Conservation (phyloP, 768 basidiomycete species). For the Imleria badia region DNA sequence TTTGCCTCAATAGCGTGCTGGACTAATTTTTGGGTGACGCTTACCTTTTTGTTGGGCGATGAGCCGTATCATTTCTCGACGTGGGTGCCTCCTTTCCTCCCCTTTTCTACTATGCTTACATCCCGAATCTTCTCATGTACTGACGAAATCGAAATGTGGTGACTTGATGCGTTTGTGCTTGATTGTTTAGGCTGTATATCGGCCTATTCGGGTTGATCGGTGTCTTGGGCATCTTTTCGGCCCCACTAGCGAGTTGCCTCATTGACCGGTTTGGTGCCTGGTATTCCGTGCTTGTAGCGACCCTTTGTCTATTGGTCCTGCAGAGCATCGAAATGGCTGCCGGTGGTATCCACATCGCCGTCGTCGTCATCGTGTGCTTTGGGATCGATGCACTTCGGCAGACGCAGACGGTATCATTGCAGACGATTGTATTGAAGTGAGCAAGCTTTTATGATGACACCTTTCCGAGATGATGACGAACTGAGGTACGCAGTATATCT, state of each 20-base stretch:
- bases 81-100: constrained; percentile 9
- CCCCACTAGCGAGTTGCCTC: constrained; percentile 26
- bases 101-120: not conserved
- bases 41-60: constrained; percentile 47
- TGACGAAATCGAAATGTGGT: not conserved
- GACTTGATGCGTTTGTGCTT: not conserved
- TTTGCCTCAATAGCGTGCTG: constrained; percentile 32
- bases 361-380: constrained; percentile 41
- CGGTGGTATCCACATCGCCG: constrained; percentile 38
- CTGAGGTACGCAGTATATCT: constrained; percentile 23
- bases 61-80: constrained; percentile 40
- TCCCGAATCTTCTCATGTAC: not conserved
- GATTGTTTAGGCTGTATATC: constrained; percentile 30
- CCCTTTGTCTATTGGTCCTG: constrained; percentile 27
- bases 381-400: constrained; percentile 43
- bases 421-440: constrained; percentile 28
- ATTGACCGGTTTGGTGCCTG: constrained; percentile 40
- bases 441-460: not conserved
- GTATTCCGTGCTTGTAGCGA: constrained; percentile 39
- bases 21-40: constrained; percentile 39
- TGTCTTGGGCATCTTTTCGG: constrained; percentile 36
- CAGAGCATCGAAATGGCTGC: constrained; percentile 37
- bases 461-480: not conserved
- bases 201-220: constrained; percentile 52
- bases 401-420: constrained; percentile 38